A percentile compares a stretch with the other conserved stretches of the same genome.
phyloP scores from a whole-genome alignment of 2,329 filamentous ascomycete species.

The Chlorencoelia australis region DNA sequence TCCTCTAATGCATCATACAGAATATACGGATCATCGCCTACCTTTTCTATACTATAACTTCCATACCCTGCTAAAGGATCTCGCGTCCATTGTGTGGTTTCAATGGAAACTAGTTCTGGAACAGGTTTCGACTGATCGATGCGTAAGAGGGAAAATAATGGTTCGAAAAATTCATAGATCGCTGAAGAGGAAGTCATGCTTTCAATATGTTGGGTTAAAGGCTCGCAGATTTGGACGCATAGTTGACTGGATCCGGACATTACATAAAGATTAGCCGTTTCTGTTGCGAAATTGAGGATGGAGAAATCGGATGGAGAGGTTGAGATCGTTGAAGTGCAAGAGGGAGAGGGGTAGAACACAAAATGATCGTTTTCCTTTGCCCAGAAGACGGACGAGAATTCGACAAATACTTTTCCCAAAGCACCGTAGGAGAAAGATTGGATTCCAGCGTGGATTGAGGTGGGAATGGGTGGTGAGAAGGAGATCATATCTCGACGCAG shows the following conservation, averaged over 20 bases:
- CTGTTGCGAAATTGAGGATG: constrained; percentile 34
- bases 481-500: constrained; percentile 31
- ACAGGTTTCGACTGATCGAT: constrained; percentile 35
- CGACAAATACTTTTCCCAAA: constrained; percentile 34
- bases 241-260: constrained; percentile 34
- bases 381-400: constrained; percentile 35
- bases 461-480: constrained; percentile 31
- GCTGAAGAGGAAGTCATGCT: constrained; percentile 30
- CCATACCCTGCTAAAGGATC: constrained; percentile 35
- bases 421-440: constrained; percentile 32
- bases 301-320: constrained; percentile 12
- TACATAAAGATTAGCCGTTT: constrained; percentile 35
- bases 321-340: background rate
- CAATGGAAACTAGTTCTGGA: constrained; percentile 30
- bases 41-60: constrained; percentile 34
- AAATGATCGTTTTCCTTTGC: constrained; percentile 36
- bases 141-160: constrained; percentile 33
- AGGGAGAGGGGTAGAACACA: constrained; percentile 33
- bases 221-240: constrained; percentile 34
- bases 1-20: constrained; percentile 30
- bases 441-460: constrained; percentile 29
- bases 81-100: constrained; percentile 35
- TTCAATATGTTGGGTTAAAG: constrained; percentile 35
- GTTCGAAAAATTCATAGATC: constrained; percentile 34
- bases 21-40: constrained; percentile 32